These are phyloP conservation scores for Chlamydomonas reinhardtii DNA, from an alignment of 163 green algal genomes.

Conservation along the genomic window DNA sequence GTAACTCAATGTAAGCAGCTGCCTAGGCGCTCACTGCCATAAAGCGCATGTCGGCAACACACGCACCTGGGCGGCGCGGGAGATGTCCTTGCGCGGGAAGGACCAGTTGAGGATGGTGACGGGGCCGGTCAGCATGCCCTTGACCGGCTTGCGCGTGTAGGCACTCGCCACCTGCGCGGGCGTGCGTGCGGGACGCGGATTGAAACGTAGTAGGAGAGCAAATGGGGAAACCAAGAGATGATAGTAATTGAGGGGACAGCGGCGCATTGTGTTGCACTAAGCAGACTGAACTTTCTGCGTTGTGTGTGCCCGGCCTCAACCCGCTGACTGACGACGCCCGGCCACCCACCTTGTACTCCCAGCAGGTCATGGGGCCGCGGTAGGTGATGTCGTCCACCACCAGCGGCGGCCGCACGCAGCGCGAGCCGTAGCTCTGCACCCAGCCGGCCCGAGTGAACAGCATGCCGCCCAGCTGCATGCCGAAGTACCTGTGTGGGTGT, in stretches of 20 bases:
- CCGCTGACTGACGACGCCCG: no score
- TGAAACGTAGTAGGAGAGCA: not conserved
- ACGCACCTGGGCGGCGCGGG: conserved; percentile 35
- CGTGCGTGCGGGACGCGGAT: no score
- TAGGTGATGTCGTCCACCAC: conserved; percentile 85
- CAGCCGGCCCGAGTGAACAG: conserved; percentile 76
- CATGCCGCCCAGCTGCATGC: conserved; percentile 84
- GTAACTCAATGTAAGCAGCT: no score
- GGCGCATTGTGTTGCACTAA: no score
- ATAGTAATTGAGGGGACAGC: no score
- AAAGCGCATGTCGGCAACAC: no score
- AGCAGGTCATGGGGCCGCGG: conserved; percentile 83
- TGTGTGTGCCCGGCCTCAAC: no score
- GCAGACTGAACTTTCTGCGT: no score
- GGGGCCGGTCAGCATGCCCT: conserved; percentile 96
- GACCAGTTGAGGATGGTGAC: conserved; percentile 97
- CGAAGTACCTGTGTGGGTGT: conserved; percentile 87
- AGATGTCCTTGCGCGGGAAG: conserved; percentile 92
- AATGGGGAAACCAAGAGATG: no score
- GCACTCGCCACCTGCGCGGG: conserved; percentile 68
- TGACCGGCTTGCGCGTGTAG: conserved; percentile 86
- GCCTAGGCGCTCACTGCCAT: no score
- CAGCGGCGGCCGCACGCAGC: conserved; percentile 93
- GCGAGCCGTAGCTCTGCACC: conserved; percentile 66
- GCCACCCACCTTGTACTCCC: conserved; percentile 78